Evolutionary conservation across 2,329 filamentous ascomycete genomes (phyloP).

Genomic region (Acrocalymma vagum): DNA sequence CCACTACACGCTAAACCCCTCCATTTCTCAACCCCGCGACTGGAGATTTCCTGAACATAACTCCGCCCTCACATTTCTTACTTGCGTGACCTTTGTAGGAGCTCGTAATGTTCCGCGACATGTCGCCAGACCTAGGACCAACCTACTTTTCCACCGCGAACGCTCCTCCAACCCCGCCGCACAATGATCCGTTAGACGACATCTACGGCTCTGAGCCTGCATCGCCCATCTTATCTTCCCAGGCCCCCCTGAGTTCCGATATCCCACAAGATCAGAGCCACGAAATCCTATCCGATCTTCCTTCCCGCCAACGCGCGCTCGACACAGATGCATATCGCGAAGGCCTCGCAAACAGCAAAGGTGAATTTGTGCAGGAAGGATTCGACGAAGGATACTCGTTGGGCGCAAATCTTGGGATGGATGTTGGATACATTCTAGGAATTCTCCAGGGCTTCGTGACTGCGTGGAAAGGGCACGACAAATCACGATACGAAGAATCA

Average conservation of each 20-base stretch:
- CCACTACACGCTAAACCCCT: conserved; percentile 21
- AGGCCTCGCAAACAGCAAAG: conserved; percentile 80
- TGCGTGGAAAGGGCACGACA: conserved; percentile 51
- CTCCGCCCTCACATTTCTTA: too few species aligned
- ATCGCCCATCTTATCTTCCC: conserved; percentile 40
- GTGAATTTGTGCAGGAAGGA: conserved; percentile 78
- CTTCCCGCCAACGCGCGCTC: conserved; percentile 77
- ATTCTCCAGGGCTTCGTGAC: conserved; percentile 75
- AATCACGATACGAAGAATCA: conserved; percentile 35
- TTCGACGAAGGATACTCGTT: conserved; percentile 92
- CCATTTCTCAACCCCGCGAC: conserved; percentile 7
- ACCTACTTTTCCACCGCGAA: conserved; percentile 37
- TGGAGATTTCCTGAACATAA: too few species aligned
- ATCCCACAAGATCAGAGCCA: conserved; percentile 12
- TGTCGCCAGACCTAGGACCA: conserved; percentile 34
- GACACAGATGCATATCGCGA: conserved; percentile 90
- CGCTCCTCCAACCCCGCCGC: conserved; percentile 42
- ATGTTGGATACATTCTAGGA: conserved; percentile 78
- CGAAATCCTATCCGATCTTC: conserved; percentile 73
- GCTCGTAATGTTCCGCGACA: conserved; percentile 23
- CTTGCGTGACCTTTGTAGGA: too few species aligned
- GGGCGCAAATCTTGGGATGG: conserved; percentile 80
- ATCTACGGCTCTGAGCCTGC: conserved; percentile 56
- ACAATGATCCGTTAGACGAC: conserved; percentile 51
- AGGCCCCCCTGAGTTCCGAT: background rate